Percentiles rank a stretch among this genome's conserved stretches.
phyloP scores from a whole-genome alignment of 1,139 yeast genomes.

The Geotrichum cucujoidarum region DNA sequence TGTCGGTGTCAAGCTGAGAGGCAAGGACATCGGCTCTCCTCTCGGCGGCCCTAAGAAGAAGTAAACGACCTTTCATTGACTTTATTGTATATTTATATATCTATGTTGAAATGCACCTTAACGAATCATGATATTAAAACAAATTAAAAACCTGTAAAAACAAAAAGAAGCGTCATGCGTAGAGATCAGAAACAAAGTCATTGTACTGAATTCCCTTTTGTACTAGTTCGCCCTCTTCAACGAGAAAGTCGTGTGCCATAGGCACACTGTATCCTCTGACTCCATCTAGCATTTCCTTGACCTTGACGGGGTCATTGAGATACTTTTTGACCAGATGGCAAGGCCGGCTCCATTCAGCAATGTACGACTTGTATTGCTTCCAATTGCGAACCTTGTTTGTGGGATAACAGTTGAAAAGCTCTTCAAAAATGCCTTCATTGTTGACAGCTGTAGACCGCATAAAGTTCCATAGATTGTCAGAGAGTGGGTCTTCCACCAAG shows the following conservation, averaged over 20 bases:
- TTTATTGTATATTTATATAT: background rate
- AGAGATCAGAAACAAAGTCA: conserved; percentile 19
- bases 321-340: conserved; percentile 19
- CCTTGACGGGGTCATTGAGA: conserved; percentile 11
- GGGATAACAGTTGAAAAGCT: conserved; percentile 20
- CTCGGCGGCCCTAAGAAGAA: conserved; percentile 68
- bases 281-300: conserved; percentile 16
- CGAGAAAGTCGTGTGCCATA: conserved; percentile 21
- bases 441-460: conserved; percentile 10
- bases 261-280: conserved; percentile 20
- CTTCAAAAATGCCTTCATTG: conserved; percentile 21
- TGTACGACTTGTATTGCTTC: conserved; percentile 17
- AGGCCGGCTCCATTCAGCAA: conserved; percentile 12
- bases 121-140: background rate
- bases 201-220: conserved; percentile 21
- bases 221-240: conserved; percentile 20
- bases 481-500: conserved; percentile 19
- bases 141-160: background rate
- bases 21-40: conserved; percentile 92
- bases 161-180: conserved; percentile 7
- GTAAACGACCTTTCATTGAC: conserved; percentile 21
- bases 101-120: background rate
- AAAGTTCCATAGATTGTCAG: conserved; percentile 20
- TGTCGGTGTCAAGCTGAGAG: conserved; percentile 90
- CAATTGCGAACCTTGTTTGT: conserved; percentile 20